Evolutionary conservation across 345 rosid genomes (phyloP), one percentile per base, ranked within the genome.

Genomic region (Acer saccharum): DNA sequence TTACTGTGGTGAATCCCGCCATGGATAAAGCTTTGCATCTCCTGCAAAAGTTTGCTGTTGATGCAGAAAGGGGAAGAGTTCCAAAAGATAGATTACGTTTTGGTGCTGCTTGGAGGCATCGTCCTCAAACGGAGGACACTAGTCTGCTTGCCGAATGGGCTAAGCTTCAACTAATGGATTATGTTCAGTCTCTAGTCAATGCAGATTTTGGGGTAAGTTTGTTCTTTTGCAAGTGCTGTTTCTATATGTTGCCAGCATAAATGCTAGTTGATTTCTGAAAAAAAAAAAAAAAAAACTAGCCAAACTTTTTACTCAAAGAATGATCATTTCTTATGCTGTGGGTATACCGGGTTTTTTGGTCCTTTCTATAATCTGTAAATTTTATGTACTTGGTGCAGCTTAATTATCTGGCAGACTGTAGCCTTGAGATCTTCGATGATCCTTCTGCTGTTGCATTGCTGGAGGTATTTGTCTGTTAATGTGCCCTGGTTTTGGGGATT

Each of bases 51-150:
- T 92, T 92, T 85, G 98, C 93, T 57, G 76, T 64, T 77, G 98
- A 93, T 83, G 97, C 81, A 43, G 89, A 63, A 73, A 82, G 73
- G 61, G 97, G 98, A 84, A 88, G 67, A 71, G 81, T 94, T 81
- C 87, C 90, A 11, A 84, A 84, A 78, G 93, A 91, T 74, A 91
- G 76, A 81, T 78, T 94, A 60, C 87, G 86, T 41, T 97, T 89
- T 88, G 99, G 99, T 81, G 90, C 96, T 81, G 81, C 98, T 72
- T 97, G 98, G 98, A 90, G 98, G 78, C 96, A 97, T 90, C 92
- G 97, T 83, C 94, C 98, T 7, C 78, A 16, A 65, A 78, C 79
- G 5, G 81, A 89, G 57, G 84, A 89, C 79, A 86, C 89, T 52
- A 69, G 78, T 65, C 1, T 55, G 55, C 69, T 71, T 75, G 77